Evolutionary conservation across 768 basidiomycete genomes (phyloP), one percentile per base, ranked within the genome.

Genomic region (Amylocystis lapponica): DNA sequence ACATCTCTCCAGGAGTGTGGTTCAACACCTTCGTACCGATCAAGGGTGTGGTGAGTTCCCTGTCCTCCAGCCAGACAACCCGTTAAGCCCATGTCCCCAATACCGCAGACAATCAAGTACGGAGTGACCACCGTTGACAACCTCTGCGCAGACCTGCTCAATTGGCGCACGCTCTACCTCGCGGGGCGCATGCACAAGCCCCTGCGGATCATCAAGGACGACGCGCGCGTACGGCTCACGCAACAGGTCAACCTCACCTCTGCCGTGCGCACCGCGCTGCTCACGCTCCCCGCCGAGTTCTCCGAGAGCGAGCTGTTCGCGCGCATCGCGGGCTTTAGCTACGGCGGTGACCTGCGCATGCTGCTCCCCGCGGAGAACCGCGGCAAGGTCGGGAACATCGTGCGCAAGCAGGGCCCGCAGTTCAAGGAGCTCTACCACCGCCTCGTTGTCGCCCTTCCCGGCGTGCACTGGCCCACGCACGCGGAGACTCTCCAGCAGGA

Each of bases 121-220:
- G 96, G 96, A 12, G 82, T 96, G 21, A 94, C 94, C 26, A 91
- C 91, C 0, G 77, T 95, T 8, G 89, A 94, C 55, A 83, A 81
- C 47, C 76, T 99, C 22, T 92, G 88, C 53, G 76, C 82, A 1
- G 96, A 99, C 58, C 70, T 98, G 21, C 74, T 94, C 41, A 87
- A 91, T 57, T 99, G 96, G 96, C 76, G 82, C 32, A 78, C 91
- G 19, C 75, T 98, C 3, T 99, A 99, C 63, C 79, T 95, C 30
- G 87, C 93, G 0, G 96, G 96, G 0, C 77, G 96, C 26, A 91
- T 97, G 81, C 96, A 98, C 67, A 99, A 99, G 65, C 96, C 96
- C 1, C 77, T 94, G 36, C 80, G 89, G 38, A 94, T 95, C 56
- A 86, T 96, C 64, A 82, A 82, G 63, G 88, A 94, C 61, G 91